Evolutionary conservation across 352 stramenopile genomes (phyloP), one percentile per base, ranked within the genome.

Genomic region (Stramenopiles sp.): DNA sequence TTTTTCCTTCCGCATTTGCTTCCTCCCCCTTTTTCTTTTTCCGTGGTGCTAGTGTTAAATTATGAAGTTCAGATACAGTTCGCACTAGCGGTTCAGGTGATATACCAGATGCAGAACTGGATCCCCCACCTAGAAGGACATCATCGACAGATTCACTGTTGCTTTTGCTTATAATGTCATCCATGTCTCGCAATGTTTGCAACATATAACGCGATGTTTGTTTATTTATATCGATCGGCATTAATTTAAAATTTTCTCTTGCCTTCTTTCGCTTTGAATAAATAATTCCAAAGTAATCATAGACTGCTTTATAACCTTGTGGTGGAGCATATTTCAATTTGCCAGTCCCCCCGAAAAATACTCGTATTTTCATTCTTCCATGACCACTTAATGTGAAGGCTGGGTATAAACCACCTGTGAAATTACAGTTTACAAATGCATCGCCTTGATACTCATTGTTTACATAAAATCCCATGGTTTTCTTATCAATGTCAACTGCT

Each of bases 361-460:
- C 65, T 33, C 31, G 4, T 13, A 76, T 76, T 13, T 76, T 76
- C 65, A 76, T 76, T 76, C 31, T 76, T 13, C 65, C 65, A 33
- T 76, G 30, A 20, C 65, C 65, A 76, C 65, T 76, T 4, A 76
- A 13, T 33, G 65, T 76, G 13, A 76, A 76, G 4, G 65, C 65
- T 4, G 65, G 65, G 13, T 76, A 76, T 4, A 76, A 4, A 33
- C 65, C 65, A 13, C 65, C 65, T 4, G 30, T 33, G 31, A 76
- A 76, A 76, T 76, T 76, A 33, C 65, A 76, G 13, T 76, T 31
- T 76, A 13, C 13, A 33, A 76, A 76, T 76, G 65, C 65, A 31
- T 31, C 31, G 4, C 65, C 65, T 33, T 76, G 65, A 76, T 76
- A 76, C 31, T 76, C 65, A 76, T 76, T 76, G 13, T 76, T 76